Evolutionary conservation across 257 asterid genomes (phyloP).

Genomic region (Lycium ferocissimum): DNA sequence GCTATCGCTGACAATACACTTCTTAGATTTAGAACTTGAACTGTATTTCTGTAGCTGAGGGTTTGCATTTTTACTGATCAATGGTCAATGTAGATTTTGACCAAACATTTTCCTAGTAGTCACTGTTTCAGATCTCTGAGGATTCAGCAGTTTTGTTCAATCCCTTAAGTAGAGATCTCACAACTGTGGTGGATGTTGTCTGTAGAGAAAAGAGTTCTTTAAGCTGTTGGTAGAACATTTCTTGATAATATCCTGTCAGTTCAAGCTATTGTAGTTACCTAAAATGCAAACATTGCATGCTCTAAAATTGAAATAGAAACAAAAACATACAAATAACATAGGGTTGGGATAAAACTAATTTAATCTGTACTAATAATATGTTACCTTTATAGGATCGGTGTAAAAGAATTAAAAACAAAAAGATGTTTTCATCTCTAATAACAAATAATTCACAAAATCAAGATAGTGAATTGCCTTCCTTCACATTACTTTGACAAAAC

Average conservation of each 20-base stretch:
- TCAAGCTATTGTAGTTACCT: neutral
- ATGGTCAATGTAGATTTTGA: neutral
- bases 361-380: too few species aligned
- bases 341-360: too few species aligned
- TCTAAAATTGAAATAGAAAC: too few species aligned
- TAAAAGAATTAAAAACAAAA: too few species aligned
- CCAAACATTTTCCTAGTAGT: neutral
- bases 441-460: too few species aligned
- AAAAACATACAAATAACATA: too few species aligned
- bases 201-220: neutral
- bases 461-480: too few species aligned
- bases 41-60: constrained; percentile 20
- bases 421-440: too few species aligned
- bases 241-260: neutral
- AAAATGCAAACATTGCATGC: too few species aligned
- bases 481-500: too few species aligned
- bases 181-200: neutral
- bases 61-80: neutral
- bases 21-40: constrained; percentile 9
- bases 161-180: neutral
- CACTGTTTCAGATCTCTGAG: neutral
- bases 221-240: neutral
- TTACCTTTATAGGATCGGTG: too few species aligned
- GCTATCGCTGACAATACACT: constrained; percentile 10
- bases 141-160: neutral